Conservation (phyloP, 1,139 yeast species). For the Kodamaea fungicola region DNA sequence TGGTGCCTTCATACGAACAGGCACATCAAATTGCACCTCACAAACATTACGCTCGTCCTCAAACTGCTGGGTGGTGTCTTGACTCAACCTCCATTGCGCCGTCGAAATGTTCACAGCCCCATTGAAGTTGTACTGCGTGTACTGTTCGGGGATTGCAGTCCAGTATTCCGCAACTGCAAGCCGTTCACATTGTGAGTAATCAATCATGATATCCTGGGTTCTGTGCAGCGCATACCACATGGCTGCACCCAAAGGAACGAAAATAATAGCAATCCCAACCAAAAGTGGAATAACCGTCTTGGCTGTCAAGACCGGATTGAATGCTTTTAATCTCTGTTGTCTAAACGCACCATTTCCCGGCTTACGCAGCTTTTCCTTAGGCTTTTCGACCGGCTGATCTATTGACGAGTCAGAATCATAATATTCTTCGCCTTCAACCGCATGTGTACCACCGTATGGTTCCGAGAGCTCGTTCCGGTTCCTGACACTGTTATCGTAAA, state of each 20-base stretch:
- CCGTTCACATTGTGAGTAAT: slow-evolving; percentile 71
- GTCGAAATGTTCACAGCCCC: slow-evolving; percentile 7
- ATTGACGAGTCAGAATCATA: slow-evolving; percentile 35
- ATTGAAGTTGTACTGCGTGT: slow-evolving; percentile 49
- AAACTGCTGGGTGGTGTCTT: slow-evolving; percentile 48
- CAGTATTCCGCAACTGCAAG: slow-evolving; percentile 54
- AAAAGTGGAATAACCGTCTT: slow-evolving; percentile 82
- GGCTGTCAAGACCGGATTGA: slow-evolving; percentile 84
- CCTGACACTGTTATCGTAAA: not conserved
- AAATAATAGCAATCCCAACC: slow-evolving; percentile 69
- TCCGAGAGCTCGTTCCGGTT: not conserved
- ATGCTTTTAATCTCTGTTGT: slow-evolving; percentile 56
- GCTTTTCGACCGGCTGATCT: slow-evolving; percentile 16
- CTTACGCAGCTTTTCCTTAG: slow-evolving; percentile 43
- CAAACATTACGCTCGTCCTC: slow-evolving; percentile 66
- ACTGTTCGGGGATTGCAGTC: slow-evolving; percentile 59
- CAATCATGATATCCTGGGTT: slow-evolving; percentile 77
- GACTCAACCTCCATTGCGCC: slow-evolving; percentile 68
- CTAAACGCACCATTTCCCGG: slow-evolving; percentile 65
- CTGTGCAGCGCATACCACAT: slow-evolving; percentile 77
- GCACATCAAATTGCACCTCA: slow-evolving; percentile 73
- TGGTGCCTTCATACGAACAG: slow-evolving; percentile 70
- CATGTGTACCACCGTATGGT: not conserved
- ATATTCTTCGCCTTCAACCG: slow-evolving; percentile 19
- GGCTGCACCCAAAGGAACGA: slow-evolving; percentile 90